Conservation (phyloP, 1,284 basidiomycete genomes). For the Afroboletus lepidellus region DNA sequence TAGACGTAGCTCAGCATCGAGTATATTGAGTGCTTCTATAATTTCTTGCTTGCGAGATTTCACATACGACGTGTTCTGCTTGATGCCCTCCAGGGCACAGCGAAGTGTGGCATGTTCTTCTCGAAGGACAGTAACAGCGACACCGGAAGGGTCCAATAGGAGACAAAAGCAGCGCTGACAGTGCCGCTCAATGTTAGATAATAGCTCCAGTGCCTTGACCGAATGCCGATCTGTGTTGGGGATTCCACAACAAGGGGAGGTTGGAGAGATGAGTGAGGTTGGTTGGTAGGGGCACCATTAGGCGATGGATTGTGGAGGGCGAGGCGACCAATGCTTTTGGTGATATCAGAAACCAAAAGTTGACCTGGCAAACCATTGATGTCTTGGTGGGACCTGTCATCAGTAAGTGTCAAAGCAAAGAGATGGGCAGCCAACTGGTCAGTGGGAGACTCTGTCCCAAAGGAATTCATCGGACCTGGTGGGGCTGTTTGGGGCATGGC, state of each 20-base stretch:
- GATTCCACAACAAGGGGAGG: too few relatives aligned
- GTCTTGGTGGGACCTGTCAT: neutral
- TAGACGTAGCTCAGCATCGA: neutral
- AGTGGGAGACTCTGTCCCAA: neutral
- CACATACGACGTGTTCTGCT: neutral
- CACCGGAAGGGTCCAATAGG: neutral
- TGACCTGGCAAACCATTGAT: neutral
- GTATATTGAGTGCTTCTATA: neutral
- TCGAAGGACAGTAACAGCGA: neutral
- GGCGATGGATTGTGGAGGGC: neutral
- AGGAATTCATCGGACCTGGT: neutral
- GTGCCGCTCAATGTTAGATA: neutral
- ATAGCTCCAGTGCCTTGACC: neutral
- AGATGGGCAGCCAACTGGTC: neutral
- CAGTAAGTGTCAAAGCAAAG: neutral
- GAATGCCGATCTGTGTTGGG: neutral
- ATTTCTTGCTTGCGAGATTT: neutral
- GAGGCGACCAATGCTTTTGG: neutral
- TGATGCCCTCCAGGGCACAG: neutral
- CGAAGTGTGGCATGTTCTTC: neutral
- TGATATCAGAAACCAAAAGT: neutral
- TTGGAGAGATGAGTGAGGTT: too few relatives aligned
- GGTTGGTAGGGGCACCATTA: too few relatives aligned
- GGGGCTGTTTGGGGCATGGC: too few relatives aligned
- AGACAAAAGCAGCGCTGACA: neutral